Conservation (phyloP, 306 rosid genomes). For the Inga laurina region DNA sequence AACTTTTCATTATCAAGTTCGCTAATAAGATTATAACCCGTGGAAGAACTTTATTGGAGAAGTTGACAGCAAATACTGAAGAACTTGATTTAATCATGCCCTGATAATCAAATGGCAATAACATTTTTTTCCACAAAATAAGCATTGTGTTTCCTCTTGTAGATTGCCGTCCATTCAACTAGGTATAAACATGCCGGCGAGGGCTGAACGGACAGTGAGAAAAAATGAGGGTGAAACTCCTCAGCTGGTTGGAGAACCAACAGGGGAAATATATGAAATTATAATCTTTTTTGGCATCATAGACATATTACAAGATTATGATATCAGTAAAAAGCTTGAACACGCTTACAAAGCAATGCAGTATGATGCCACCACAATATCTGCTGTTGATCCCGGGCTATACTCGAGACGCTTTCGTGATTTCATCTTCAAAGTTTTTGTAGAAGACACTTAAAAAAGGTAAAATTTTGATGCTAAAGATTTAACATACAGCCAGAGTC, state of each 20-base stretch:
- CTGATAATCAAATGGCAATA: not conserved
- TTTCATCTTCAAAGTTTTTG: conserved; percentile 87
- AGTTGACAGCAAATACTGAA: not conserved
- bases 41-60: not conserved
- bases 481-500: conserved; percentile 42
- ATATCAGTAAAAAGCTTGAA: conserved; percentile 94
- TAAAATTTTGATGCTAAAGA: conserved; percentile 36
- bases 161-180: conserved; percentile 68
- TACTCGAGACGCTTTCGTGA: conserved; percentile 93
- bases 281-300: conserved; percentile 80
- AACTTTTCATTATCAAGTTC: conserved; percentile 10
- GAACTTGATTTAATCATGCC: not conserved
- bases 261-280: conserved; percentile 77
- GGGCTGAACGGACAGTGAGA: conserved; percentile 71
- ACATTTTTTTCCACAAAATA: conserved; percentile 3
- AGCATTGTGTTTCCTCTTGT: conserved; percentile 19
- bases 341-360: conserved; percentile 97
- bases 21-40: not conserved
- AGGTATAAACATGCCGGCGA: conserved; percentile 88
- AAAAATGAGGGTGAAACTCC: conserved; percentile 63
- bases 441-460: conserved; percentile 77
- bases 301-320: conserved; percentile 96
- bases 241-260: conserved; percentile 90
- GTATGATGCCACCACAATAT: conserved; percentile 78
- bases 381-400: conserved; percentile 97